Conservation (phyloP, 2,329 filamentous ascomycete species). For the Pleoardoris graminearum region DNA sequence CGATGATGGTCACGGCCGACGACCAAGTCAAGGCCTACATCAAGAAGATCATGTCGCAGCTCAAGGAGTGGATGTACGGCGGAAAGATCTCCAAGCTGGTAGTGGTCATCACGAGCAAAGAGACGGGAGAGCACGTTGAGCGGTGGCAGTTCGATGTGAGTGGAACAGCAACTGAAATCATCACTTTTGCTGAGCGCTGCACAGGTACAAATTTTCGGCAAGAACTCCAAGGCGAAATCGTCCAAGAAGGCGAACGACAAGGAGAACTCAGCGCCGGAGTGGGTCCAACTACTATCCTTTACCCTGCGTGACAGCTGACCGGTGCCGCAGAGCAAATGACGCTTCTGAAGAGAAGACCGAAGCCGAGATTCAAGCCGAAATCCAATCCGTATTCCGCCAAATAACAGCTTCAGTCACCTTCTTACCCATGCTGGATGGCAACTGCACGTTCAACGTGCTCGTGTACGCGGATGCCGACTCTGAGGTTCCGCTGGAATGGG, state of each 20-base stretch:
- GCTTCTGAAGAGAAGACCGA: slow-evolving; percentile 75
- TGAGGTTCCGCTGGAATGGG: slow-evolving; percentile 97
- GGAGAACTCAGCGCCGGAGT: slow-evolving; percentile 68
- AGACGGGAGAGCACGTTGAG: slow-evolving; percentile 94
- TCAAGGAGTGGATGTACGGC: slow-evolving; percentile 96
- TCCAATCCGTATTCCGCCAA: slow-evolving; percentile 94
- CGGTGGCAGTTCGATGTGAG: slow-evolving; percentile 95
- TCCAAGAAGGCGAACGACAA: slow-evolving; percentile 62
- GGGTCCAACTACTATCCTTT: slow-evolving; percentile 26
- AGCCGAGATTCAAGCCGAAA: slow-evolving; percentile 90
- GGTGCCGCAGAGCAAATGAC: slow-evolving; percentile 25
- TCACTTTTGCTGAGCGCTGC: slow-evolving; percentile 31
- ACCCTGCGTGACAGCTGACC: slow-evolving; percentile 23
- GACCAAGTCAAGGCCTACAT: slow-evolving; percentile 99
- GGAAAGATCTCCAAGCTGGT: slow-evolving; percentile 98
- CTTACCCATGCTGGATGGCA: slow-evolving; percentile 86
- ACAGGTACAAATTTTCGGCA: slow-evolving; percentile 62
- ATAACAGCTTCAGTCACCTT: slow-evolving; percentile 98
- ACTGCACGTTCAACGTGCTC: slow-evolving; percentile 98
- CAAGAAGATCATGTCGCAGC: slow-evolving; percentile 98
- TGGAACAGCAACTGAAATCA: slow-evolving; percentile 33
- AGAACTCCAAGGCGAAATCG: slow-evolving; percentile 54
- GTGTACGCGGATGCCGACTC: slow-evolving; percentile 97
- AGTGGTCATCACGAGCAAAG: slow-evolving; percentile 94
- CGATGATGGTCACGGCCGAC: slow-evolving; percentile 95